Conservation (phyloP, 164 flowering plant species). For the Kingdonia uniflora region DNA sequence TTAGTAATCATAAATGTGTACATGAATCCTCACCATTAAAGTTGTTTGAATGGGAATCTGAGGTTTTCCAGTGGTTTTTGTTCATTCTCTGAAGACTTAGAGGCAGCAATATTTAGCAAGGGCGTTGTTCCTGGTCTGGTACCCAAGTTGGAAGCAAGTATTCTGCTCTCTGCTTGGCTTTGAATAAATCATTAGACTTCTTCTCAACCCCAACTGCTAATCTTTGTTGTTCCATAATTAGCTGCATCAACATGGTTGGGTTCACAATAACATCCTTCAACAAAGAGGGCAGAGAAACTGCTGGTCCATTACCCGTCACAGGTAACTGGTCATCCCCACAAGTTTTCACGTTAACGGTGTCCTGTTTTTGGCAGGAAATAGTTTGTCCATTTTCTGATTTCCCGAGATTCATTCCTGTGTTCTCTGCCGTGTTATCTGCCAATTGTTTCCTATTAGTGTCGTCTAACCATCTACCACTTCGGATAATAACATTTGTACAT, state of each 20-base stretch:
- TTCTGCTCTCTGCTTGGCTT: not conserved
- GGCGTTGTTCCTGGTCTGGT: slow-evolving; percentile 29
- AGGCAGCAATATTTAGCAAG: slow-evolving; percentile 18
- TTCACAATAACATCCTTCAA: slow-evolving; percentile 67
- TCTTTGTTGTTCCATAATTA: slow-evolving; percentile 49
- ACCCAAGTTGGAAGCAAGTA: slow-evolving; percentile 22
- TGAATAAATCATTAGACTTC: slow-evolving; percentile 28
- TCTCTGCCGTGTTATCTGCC: too few relatives aligned
- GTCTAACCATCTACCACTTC: slow-evolving; percentile 51
- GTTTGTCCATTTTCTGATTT: slow-evolving; percentile 22
- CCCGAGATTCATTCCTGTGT: slow-evolving; percentile 17
- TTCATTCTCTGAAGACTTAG: slow-evolving; percentile 21
- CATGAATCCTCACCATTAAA: slow-evolving; percentile 40
- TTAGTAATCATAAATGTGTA: too few relatives aligned
- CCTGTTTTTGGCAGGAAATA: slow-evolving; percentile 1
- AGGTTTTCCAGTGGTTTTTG: slow-evolving; percentile 27
- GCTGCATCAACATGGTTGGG: slow-evolving; percentile 58
- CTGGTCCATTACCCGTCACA: slow-evolving; percentile 6
- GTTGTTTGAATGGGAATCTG: slow-evolving; percentile 24
- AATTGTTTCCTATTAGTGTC: slow-evolving; percentile 19
- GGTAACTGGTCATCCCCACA: slow-evolving; percentile 21
- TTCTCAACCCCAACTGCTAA: slow-evolving; percentile 27
- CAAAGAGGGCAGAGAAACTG: slow-evolving; percentile 37
- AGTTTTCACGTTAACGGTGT: slow-evolving; percentile 10
- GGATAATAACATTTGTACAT: slow-evolving; percentile 14